These are phyloP conservation scores for Yarrowia galli DNA, from an alignment of 1,139 yeast species.

Conservation along the genomic window DNA sequence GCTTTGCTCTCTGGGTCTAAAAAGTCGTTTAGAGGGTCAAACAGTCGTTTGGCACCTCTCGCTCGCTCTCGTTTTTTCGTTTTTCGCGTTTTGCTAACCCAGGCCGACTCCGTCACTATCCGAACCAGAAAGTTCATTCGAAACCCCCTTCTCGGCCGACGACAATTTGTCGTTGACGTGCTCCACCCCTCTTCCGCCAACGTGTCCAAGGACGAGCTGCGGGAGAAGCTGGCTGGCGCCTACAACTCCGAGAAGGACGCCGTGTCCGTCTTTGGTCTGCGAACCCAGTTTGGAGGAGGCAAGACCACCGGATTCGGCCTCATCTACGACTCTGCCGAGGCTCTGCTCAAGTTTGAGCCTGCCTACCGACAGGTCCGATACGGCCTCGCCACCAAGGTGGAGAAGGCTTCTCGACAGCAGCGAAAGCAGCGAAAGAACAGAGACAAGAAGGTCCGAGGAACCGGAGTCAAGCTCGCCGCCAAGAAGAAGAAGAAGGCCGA, in stretches of 20 bases:
- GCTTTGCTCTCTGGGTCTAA: too few relatives aligned
- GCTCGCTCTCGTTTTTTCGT: too few relatives aligned
- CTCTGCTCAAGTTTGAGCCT: constrained; percentile 99
- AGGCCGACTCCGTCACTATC: constrained; percentile 99
- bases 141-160: constrained; percentile 99
- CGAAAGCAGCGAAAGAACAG: constrained; percentile 99
- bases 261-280: constrained; percentile 98
- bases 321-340: constrained; percentile 97
- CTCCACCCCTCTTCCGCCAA: constrained; percentile 99
- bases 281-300: constrained; percentile 99
- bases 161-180: constrained; percentile 99
- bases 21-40: too few relatives aligned
- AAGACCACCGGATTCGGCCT: constrained; percentile 99
- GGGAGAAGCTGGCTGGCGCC: constrained; percentile 94
- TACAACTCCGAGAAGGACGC: constrained; percentile 99
- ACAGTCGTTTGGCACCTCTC: too few relatives aligned
- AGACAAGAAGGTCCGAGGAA: constrained; percentile 98
- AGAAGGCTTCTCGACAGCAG: constrained; percentile 99
- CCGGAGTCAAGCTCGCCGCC: constrained; percentile 87
- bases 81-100: constrained; percentile 37
- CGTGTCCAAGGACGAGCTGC: constrained; percentile 99
- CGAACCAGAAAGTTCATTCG: constrained; percentile 99
- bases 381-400: constrained; percentile 96
- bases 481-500: constrained; percentile 38
- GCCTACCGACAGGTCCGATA: constrained; percentile 98